Conservation (phyloP, 2,329 filamentous ascomycete genomes). For the Grosmannia penicillata region DNA sequence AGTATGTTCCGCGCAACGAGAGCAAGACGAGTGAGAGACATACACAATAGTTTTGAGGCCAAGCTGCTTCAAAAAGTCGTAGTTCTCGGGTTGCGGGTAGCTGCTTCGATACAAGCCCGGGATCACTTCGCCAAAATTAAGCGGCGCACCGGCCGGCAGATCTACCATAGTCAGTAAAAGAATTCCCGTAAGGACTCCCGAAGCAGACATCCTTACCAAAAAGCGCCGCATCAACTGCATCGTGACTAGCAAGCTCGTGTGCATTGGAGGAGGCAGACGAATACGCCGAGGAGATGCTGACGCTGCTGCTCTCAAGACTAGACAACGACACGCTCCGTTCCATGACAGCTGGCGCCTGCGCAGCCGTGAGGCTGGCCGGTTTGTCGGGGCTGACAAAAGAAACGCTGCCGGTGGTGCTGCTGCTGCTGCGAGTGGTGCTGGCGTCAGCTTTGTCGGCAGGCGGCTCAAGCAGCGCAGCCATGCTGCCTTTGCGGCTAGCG, state of each 20-base stretch:
- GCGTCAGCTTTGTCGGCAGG: too few species aligned
- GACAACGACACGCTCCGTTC: background rate
- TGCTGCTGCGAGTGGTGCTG: background rate
- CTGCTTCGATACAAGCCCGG: constrained; percentile 68
- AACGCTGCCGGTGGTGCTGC: background rate
- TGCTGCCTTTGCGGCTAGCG: background rate
- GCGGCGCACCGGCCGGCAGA: constrained; percentile 25
- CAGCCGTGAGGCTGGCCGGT: background rate
- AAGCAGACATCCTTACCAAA: background rate
- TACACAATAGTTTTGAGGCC: constrained; percentile 69
- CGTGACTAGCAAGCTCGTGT: background rate
- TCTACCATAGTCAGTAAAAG: background rate
- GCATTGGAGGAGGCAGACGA: constrained; percentile 3
- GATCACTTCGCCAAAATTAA: constrained; percentile 65
- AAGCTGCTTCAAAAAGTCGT: constrained; percentile 51
- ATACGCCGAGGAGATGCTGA: constrained; percentile 4
- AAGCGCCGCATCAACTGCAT: background rate
- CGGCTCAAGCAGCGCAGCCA: background rate
- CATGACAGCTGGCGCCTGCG: background rate
- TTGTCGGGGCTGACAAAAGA: background rate
- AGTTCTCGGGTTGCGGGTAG: constrained; percentile 60
- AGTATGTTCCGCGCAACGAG: background rate
- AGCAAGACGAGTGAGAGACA: constrained; percentile 16
- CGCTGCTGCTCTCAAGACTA: constrained; percentile 6
- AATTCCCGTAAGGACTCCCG: background rate